Percentiles rank a stretch among this genome's conserved stretches.
phyloP scores from a whole-genome alignment of 805 yeast genomes.

The Myxozyma neglecta region DNA sequence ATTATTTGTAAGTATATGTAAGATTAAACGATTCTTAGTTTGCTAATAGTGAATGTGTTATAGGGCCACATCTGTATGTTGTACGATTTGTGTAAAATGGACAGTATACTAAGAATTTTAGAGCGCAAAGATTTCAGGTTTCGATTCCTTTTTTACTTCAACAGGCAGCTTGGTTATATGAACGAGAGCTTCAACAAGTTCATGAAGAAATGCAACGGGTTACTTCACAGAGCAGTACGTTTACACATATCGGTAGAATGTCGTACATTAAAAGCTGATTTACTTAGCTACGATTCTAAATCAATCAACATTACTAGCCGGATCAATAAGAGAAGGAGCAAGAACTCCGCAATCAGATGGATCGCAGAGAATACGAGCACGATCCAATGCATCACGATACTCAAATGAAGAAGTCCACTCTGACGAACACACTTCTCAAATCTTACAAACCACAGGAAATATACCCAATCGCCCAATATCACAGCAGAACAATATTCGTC shows the following conservation, averaged over 20 bases:
- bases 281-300: constrained; percentile 1
- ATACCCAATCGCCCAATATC: neutral
- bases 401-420: constrained; percentile 1
- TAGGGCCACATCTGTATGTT: constrained; percentile 41
- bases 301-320: neutral
- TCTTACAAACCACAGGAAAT: neutral
- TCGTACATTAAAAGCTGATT: neutral
- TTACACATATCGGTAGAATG: neutral
- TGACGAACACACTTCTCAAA: neutral
- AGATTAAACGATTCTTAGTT: neutral
- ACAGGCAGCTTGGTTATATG: constrained; percentile 48
- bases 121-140: constrained; percentile 42
- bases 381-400: constrained; percentile 3
- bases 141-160: constrained; percentile 42
- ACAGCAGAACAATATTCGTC: constrained; percentile 1
- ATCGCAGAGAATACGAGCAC: neutral
- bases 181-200: constrained; percentile 42
- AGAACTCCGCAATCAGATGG: constrained; percentile 4
- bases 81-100: constrained; percentile 29
- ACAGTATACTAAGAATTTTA: constrained; percentile 1
- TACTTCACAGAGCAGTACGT: constrained; percentile 13
- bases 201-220: constrained; percentile 38
- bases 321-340: neutral
- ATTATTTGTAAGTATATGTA: constrained; percentile 38
- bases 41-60: neutral